Percentiles rank a stretch among this genome's conserved stretches.
Conservation (phyloP, 2,329 filamentous ascomycete species). For the Bretziella fagacearum region DNA sequence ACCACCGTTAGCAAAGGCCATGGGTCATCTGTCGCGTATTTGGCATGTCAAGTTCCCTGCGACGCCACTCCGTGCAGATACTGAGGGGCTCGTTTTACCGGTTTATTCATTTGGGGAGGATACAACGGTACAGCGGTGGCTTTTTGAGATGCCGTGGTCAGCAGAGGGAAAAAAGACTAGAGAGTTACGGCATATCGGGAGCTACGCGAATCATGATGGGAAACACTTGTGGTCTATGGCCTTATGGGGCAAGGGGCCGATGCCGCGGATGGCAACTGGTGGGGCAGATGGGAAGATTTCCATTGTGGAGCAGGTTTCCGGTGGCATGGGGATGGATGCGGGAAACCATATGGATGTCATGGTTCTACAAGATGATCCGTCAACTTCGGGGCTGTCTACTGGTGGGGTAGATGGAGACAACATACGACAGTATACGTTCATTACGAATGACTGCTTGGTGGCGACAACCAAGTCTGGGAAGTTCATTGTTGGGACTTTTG, state of each 20-base stretch:
- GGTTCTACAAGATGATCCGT: slow-evolving; percentile 6
- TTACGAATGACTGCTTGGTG: slow-evolving; percentile 35
- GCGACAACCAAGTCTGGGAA: slow-evolving; percentile 43
- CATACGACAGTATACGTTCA: slow-evolving; percentile 47
- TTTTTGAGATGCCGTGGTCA: slow-evolving; percentile 26
- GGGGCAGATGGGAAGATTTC: slow-evolving; percentile 65
- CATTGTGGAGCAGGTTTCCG: slow-evolving; percentile 19
- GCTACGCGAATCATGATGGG: slow-evolving; percentile 52
- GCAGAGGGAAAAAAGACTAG: slow-evolving; percentile 7
- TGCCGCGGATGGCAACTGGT: slow-evolving; percentile 46
- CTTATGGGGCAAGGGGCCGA: slow-evolving; percentile 21
- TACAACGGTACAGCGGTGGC: slow-evolving; percentile 59
- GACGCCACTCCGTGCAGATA: slow-evolving; percentile 15
- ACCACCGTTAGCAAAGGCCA: slow-evolving; percentile 47
- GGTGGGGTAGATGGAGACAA: slow-evolving; percentile 20
- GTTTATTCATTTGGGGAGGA: slow-evolving; percentile 78
- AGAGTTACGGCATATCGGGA: slow-evolving; percentile 34
- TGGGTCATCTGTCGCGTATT: slow-evolving; percentile 79
- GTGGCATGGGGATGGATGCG: background rate
- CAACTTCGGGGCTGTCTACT: background rate
- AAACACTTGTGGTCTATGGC: slow-evolving; percentile 82
- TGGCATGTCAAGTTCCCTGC: slow-evolving; percentile 63
- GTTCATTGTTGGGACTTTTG: slow-evolving; percentile 32
- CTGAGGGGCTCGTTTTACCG: slow-evolving; percentile 22
- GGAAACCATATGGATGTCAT: slow-evolving; percentile 13